A percentile compares a stretch with the other conserved stretches of the same genome.
Conservation (phyloP, 2,329 filamentous ascomycete species). For the Berkeleyomyces basicola region DNA sequence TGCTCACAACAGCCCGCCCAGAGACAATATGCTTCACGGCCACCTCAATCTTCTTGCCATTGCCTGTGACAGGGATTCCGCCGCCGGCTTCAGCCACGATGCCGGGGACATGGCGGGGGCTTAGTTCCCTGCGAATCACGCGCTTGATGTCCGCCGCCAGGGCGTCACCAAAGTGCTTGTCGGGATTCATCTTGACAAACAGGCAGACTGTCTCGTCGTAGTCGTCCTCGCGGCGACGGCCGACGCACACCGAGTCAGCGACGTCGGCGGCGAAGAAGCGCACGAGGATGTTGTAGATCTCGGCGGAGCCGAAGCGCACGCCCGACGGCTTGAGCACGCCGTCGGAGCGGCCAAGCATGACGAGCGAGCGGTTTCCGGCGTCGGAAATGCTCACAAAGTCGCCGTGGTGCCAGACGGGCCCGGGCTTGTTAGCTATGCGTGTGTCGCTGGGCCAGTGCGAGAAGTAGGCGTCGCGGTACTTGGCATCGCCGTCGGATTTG, state of each 20-base stretch:
- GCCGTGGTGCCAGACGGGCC: constrained; percentile 74
- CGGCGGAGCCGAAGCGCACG: constrained; percentile 79
- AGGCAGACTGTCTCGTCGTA: constrained; percentile 74
- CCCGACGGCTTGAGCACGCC: constrained; percentile 86
- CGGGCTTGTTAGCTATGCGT: constrained; percentile 18
- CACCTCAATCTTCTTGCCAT: constrained; percentile 96
- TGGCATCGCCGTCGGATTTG: constrained; percentile 40
- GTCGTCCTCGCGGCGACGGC: constrained; percentile 53
- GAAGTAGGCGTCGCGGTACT: constrained; percentile 77
- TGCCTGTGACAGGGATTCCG: constrained; percentile 80
- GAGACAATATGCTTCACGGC: constrained; percentile 93
- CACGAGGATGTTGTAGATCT: constrained; percentile 90
- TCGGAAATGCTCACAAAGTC: constrained; percentile 65
- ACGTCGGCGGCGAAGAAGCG: constrained; percentile 64
- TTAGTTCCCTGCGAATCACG: constrained; percentile 60
- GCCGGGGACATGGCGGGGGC: constrained; percentile 74
- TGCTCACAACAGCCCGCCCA: constrained; percentile 71
- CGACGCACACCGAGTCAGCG: constrained; percentile 77
- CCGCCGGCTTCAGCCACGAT: constrained; percentile 53
- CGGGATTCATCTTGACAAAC: constrained; percentile 62
- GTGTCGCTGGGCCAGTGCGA: constrained; percentile 4
- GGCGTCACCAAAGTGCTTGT: constrained; percentile 38
- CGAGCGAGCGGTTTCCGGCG: constrained; percentile 53
- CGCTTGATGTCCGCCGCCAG: constrained; percentile 48
- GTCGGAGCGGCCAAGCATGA: constrained; percentile 86